Conservation (phyloP, 1,284 basidiomycete genomes). For the Trichosporon inkin region DNA sequence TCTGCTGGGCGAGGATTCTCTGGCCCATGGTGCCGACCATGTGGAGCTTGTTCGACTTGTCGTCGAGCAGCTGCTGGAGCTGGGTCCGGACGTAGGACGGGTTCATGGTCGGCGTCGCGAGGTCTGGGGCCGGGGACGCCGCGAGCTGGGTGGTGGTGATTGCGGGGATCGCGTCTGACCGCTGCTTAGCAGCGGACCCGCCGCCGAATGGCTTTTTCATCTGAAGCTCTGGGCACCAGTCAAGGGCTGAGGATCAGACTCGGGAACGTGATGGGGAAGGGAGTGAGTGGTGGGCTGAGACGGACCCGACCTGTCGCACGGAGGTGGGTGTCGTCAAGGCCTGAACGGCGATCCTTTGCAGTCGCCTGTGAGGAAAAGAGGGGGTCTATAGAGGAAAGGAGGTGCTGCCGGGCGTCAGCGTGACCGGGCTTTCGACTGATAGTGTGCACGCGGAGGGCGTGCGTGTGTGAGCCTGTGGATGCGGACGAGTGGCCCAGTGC, state of each 20-base stretch:
- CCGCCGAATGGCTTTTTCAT: conserved; percentile 6
- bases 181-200: conserved; percentile 1
- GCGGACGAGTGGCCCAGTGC: neutral
- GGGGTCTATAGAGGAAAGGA: neutral
- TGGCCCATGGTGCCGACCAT: conserved; percentile 85
- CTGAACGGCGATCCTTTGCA: neutral
- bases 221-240: conserved; percentile 1
- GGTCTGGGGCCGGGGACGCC: conserved; percentile 16
- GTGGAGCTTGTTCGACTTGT: conserved; percentile 83
- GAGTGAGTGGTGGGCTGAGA: neutral
- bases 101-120: conserved; percentile 25
- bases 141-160: conserved; percentile 26
- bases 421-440: no score
- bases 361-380: neutral
- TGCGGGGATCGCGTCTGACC: conserved; percentile 13
- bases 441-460: no score
- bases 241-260: conserved; percentile 3
- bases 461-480: neutral
- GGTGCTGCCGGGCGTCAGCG: neutral
- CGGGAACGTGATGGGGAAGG: neutral
- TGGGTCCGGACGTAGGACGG: conserved; percentile 46
- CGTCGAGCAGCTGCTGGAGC: conserved; percentile 74
- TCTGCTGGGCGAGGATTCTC: conserved; percentile 81
- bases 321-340: neutral
- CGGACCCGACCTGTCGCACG: neutral